These are phyloP conservation scores for Tricholoma matsutake DNA, from an alignment of 768 basidiomycete genomes.

Conservation along the genomic window DNA sequence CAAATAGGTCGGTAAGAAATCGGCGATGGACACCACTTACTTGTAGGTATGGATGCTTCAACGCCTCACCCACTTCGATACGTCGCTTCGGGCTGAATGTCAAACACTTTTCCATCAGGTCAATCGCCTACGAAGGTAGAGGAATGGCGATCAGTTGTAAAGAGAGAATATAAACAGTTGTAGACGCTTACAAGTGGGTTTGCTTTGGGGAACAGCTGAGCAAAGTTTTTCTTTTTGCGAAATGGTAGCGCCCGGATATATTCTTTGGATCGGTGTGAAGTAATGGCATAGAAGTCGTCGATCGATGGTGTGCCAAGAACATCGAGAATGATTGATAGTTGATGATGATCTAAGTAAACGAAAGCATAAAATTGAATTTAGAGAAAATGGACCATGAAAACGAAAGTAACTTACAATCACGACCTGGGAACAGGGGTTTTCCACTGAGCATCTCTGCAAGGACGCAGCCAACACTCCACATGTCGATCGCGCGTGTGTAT, in stretches of 20 bases:
- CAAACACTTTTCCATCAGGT: constrained; percentile 75
- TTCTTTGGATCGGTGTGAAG: constrained; percentile 71
- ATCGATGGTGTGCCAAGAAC: constrained; percentile 89
- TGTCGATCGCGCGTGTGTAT: constrained; percentile 85
- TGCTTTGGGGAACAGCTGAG: constrained; percentile 69
- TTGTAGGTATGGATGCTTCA: constrained; percentile 87
- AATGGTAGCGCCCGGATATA: constrained; percentile 89
- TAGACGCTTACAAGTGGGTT: constrained; percentile 51
- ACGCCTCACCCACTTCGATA: constrained; percentile 83
- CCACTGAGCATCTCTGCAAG: constrained; percentile 90
- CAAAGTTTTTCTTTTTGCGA: constrained; percentile 73
- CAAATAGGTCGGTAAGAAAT: constrained; percentile 4
- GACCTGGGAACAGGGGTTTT: constrained; percentile 93
- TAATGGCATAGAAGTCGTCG: constrained; percentile 95
- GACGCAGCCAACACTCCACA: constrained; percentile 87
- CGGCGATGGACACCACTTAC: constrained; percentile 38
- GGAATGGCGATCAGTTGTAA: neutral
- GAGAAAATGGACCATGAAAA: neutral
- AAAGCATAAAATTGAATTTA: neutral
- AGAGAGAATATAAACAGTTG: neutral
- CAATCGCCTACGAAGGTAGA: constrained; percentile 49
- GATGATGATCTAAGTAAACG: constrained; percentile 73
- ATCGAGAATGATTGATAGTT: constrained; percentile 88
- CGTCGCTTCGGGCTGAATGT: constrained; percentile 86
- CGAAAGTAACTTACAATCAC: constrained; percentile 64